Conservation (phyloP, 1,284 basidiomycete genomes). For the Apiotrichum domesticum region DNA sequence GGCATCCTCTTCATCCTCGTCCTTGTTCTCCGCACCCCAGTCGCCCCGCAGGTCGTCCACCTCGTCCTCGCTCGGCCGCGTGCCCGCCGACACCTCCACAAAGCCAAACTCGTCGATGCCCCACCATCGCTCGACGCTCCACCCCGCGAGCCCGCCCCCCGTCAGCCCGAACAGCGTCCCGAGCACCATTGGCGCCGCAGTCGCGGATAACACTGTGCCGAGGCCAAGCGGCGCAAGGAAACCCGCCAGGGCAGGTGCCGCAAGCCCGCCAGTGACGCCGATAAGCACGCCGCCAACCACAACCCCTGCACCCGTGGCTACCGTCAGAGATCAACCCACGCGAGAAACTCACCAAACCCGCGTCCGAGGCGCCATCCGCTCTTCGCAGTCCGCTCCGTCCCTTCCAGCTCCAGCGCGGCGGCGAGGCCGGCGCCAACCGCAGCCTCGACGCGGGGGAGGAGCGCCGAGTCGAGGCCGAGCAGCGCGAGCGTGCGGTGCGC, state of each 20-base stretch:
- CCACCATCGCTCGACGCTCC: constrained; percentile 50
- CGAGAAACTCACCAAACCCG: constrained; percentile 34
- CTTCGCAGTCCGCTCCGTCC: constrained; percentile 43
- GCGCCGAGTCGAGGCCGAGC: constrained; percentile 36
- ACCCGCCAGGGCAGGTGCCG: constrained; percentile 51
- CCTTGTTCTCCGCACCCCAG: not conserved
- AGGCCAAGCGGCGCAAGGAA: constrained; percentile 49
- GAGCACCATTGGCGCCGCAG: constrained; percentile 48
- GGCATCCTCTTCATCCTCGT: constrained; percentile 4
- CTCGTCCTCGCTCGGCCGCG: constrained; percentile 37
- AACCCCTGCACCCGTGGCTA: constrained; percentile 51
- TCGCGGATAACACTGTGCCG: constrained; percentile 43
- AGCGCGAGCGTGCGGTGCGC: constrained; percentile 36
- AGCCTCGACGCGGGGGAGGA: constrained; percentile 43
- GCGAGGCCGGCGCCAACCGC: constrained; percentile 45
- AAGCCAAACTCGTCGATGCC: constrained; percentile 53
- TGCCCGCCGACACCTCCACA: constrained; percentile 45
- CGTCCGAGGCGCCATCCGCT: constrained; percentile 28
- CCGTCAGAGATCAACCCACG: constrained; percentile 7
- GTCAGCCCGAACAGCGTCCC: constrained; percentile 51
- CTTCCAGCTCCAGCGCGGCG: constrained; percentile 38
- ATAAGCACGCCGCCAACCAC: constrained; percentile 50
- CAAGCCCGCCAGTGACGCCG: constrained; percentile 54
- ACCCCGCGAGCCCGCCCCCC: constrained; percentile 50
- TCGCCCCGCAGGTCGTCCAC: constrained; percentile 30